Evolutionary conservation across 2,329 filamentous ascomycete genomes (phyloP).

Genomic region (Phyllosticta citribraziliensis): DNA sequence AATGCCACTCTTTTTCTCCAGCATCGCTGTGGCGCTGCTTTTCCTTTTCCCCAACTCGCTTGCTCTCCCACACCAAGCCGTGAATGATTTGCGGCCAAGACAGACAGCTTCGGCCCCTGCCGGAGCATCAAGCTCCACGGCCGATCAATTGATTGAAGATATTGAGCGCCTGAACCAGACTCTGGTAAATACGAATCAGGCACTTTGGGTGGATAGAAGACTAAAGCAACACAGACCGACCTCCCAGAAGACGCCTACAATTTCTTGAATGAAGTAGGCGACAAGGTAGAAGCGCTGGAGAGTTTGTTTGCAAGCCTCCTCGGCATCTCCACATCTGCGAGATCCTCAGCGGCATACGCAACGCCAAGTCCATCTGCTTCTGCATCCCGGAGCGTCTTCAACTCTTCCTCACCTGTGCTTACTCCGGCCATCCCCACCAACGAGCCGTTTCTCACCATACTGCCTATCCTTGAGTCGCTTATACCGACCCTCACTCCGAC

Average conservation of each 20-base stretch:
- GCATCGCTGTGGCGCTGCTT: background rate
- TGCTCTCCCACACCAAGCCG: background rate
- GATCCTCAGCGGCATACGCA: background rate
- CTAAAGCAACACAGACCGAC: background rate
- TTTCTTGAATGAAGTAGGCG: constrained; percentile 2
- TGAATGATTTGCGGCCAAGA: constrained; percentile 1
- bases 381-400: background rate
- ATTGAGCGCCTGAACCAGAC: constrained; percentile 7
- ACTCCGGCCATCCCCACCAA: background rate
- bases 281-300: constrained; percentile 3
- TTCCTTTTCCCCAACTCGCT: background rate
- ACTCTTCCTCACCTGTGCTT: background rate
- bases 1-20: background rate
- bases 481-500: background rate
- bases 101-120: constrained; percentile 1
- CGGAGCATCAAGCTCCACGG: constrained; percentile 4
- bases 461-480: constrained; percentile 2
- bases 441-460: constrained; percentile 1
- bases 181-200: background rate
- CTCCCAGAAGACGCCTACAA: constrained; percentile 5
- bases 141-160: constrained; percentile 4
- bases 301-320: constrained; percentile 2
- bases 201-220: background rate
- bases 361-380: background rate
- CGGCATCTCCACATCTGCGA: background rate